Evolutionary conservation across 1,284 basidiomycete genomes (phyloP), one percentile per base, ranked within the genome.

Genomic region (Microbotryum silenes-acaulis): DNA sequence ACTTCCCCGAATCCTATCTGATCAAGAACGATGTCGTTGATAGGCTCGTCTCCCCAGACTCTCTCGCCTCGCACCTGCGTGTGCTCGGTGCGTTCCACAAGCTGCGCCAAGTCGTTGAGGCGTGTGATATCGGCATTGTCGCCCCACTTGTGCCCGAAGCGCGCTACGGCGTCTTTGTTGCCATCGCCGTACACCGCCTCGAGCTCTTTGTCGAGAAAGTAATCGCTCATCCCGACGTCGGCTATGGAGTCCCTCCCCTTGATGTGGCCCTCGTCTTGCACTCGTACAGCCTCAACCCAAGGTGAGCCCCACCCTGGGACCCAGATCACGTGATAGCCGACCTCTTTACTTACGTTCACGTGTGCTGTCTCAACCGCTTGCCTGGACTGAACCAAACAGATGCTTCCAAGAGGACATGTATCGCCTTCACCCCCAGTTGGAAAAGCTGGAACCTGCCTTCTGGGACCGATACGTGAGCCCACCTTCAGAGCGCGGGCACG

Each of bases 21-120:
- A 47, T 61, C 50, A 8, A 18, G 12, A n/a, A 45, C 29, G 16
- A 31, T 9, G n/a, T 18, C 2, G n/a, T 14, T 4, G 37, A 42
- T 10, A 42, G 6, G 37, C 46, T 57, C 51, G n/a, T 54, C n/a
- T 4, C 3, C 0, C 20, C 23, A 1, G n/a, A 9, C 25, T 18
- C 52, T 9, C 16, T 57, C 14, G 48, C 48, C 21, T n/a, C 20
- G 1, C 60, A 61, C 51, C 49, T 61, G 25, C 27, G 16, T 21
- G 31, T 61, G 6, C 55, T 61, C 25, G 55, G 21, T 21, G 60
- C 60, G 6, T 61, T 61, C 46, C 33, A 48, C 23, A 12, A 10
- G 5, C 55, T 61, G 10, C 51, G 51, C 1, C 23, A 51, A 10
- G 6, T 7, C 6, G 51, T 61, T 23, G 60, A 61, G 47, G 33